Conservation (phyloP, 805 yeast genomes). For the Metschnikowia anglica region DNA sequence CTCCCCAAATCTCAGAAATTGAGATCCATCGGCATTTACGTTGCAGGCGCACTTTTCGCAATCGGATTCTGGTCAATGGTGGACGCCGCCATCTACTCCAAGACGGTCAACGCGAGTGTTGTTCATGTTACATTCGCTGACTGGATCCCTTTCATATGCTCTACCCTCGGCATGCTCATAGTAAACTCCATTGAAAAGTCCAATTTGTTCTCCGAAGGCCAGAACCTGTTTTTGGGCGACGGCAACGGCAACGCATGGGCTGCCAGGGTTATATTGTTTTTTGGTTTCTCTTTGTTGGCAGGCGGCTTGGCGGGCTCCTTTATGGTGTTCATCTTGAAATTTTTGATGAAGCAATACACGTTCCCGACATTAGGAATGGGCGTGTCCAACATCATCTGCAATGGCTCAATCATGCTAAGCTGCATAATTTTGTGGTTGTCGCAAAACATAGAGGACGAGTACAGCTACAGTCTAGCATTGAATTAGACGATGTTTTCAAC, state of each 20-base stretch:
- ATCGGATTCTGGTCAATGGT: conserved; percentile 86
- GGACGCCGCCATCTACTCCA: conserved; percentile 85
- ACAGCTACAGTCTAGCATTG: conserved; percentile 84
- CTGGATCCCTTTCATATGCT: conserved; percentile 92
- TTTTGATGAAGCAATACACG: conserved; percentile 69
- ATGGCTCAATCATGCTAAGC: conserved; percentile 79
- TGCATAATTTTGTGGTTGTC: conserved; percentile 90
- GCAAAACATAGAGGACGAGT: conserved; percentile 94
- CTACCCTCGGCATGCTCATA: conserved; percentile 85
- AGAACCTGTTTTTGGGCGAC: conserved; percentile 42
- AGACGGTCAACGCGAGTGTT: conserved; percentile 77
- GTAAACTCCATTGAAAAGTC: conserved; percentile 72
- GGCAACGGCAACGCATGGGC: conserved; percentile 75
- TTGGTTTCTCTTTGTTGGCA: conserved; percentile 90
- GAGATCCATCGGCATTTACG: conserved; percentile 71
- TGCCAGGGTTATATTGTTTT: conserved; percentile 83
- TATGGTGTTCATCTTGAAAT: conserved; percentile 83
- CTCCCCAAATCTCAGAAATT: conserved; percentile 71
- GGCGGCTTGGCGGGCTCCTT: conserved; percentile 93
- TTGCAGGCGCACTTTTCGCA: conserved; percentile 77
- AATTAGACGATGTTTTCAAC: conserved; percentile 26
- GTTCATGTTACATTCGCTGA: conserved; percentile 90
- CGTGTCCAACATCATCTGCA: conserved; percentile 77
- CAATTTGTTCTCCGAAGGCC: conserved; percentile 47
- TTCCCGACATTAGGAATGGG: conserved; percentile 97